phyloP scores from a whole-genome alignment of 495 filamentous ascomycete genomes.

The Beverwykella pulmonaria region DNA sequence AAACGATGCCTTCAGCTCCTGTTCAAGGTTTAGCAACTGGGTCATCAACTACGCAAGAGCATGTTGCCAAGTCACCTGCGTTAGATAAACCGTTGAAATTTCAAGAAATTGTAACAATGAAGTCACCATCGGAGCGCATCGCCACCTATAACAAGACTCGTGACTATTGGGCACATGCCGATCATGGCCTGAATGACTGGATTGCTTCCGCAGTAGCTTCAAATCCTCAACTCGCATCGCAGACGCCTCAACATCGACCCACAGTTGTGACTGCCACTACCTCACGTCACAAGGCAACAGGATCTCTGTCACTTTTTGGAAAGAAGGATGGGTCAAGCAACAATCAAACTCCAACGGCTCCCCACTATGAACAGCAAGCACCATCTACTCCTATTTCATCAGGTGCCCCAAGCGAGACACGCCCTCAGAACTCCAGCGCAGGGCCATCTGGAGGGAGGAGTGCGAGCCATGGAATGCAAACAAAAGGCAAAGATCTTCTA shows the following conservation, averaged over 20 bases:
- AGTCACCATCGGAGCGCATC: slow-evolving; percentile 64
- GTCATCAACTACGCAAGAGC: slow-evolving; percentile 5
- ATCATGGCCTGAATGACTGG: slow-evolving; percentile 79
- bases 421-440: background rate
- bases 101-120: slow-evolving; percentile 70
- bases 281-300: slow-evolving; percentile 31
- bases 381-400: slow-evolving; percentile 16
- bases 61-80: slow-evolving; percentile 7
- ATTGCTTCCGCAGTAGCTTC: slow-evolving; percentile 54
- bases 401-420: background rate
- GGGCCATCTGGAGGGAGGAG: slow-evolving; percentile 19
- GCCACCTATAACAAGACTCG: slow-evolving; percentile 69
- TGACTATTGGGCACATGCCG: slow-evolving; percentile 66
- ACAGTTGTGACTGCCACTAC: slow-evolving; percentile 10
- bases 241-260: slow-evolving; percentile 43
- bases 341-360: slow-evolving; percentile 5
- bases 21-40: slow-evolving; percentile 1
- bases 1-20: background rate
- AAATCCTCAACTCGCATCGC: slow-evolving; percentile 53
- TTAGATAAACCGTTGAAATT: slow-evolving; percentile 49
- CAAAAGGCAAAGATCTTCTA: slow-evolving; percentile 80
- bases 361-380: slow-evolving; percentile 22
- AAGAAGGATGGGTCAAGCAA: slow-evolving; percentile 12
- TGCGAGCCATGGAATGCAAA: slow-evolving; percentile 31
- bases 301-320: slow-evolving; percentile 34